Percentiles rank a stretch among this genome's conserved stretches.
phyloP scores from a whole-genome alignment of 2,329 filamentous ascomycete species.

The Trichophyton mentagrophytes region DNA sequence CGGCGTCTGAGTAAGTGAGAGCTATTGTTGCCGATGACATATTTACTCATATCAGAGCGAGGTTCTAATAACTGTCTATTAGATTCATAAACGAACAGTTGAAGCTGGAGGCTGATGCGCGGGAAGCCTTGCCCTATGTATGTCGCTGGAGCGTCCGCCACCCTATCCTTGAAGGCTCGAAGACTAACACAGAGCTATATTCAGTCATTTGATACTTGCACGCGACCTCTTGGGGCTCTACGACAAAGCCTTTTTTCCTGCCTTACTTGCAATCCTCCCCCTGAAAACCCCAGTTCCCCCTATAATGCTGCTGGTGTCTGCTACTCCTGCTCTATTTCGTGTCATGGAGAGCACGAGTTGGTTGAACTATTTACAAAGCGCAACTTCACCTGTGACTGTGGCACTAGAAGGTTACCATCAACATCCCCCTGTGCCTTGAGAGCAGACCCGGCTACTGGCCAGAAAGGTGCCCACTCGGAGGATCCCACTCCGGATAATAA shows the following conservation, averaged over 20 bases:
- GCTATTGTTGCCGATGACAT: background rate
- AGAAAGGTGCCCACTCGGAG: constrained; percentile 69
- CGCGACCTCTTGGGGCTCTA: constrained; percentile 73
- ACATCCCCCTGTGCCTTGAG: constrained; percentile 65
- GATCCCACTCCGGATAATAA: constrained; percentile 56
- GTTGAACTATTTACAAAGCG: constrained; percentile 95
- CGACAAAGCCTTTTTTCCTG: constrained; percentile 87
- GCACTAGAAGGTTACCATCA: constrained; percentile 63
- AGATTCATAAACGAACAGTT: constrained; percentile 85
- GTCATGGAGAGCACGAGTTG: constrained; percentile 85
- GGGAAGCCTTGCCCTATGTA: constrained; percentile 88
- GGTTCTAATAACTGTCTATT: background rate
- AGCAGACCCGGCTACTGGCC: constrained; percentile 57
- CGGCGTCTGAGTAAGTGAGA: constrained; percentile 51
- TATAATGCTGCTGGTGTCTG: constrained; percentile 73
- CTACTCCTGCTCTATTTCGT: constrained; percentile 93
- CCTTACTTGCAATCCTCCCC: constrained; percentile 79
- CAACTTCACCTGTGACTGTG: constrained; percentile 93
- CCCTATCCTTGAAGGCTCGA: constrained; percentile 8
- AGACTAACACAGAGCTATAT: constrained; percentile 2
- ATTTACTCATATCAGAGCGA: background rate
- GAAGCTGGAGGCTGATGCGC: constrained; percentile 83
- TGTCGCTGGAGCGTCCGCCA: constrained; percentile 3
- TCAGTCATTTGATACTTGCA: constrained; percentile 87
- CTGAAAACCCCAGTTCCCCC: constrained; percentile 37